Base-by-base conservation (phyloP, 169 alveolate species). In the Plasmodium cynomolgi region DNA sequence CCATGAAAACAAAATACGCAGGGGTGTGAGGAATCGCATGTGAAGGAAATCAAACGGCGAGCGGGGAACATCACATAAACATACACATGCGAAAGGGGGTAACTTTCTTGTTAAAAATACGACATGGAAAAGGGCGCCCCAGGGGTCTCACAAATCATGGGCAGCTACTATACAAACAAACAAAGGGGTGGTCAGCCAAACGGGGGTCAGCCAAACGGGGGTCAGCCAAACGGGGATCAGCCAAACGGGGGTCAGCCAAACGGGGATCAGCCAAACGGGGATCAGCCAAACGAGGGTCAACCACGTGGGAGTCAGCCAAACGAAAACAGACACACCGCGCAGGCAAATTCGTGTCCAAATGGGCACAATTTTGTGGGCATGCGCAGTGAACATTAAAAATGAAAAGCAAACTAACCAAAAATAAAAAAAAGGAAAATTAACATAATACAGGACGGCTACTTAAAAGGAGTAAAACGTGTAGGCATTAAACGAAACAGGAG, bases 321-420 rank as follows among this genome's bases (percentile, higher is more conserved):
- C 23, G 1, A 50, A 77, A 77, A 77, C 50, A 77, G 29, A 77
- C 50, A 33, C 84, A 33, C 58, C 13, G 68, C 26, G 20, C 68
- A 77, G 84, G 84, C 5, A 33, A 33, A 4, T 37, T 77, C 31
- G 34, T 37, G 29, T 9, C 50, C 17, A 77, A 31, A 11, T 29
- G n/a, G 23, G 50, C 47, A 3, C 84, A 0, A 31, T 50, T 50
- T 15, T 15, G 20, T 50, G 8, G 31, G 5, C 17, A 17, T 15
- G 26, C 31, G 11, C 37, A 73, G 23, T 41, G 33, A 80, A 80
- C 72, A 80, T 41, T 80, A 39, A 80, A 80, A 80, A 80, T 80
- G 88, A 26, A 33, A 31, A 75, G 44, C 15, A 31, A 23, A 77
- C 15, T 29, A 15, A 50, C 62, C n/a, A 23, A 77, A 77, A 15